Evolutionary conservation across 2,329 filamentous ascomycete species (phyloP).

Genomic region (Aspergillus pseudonomiae): DNA sequence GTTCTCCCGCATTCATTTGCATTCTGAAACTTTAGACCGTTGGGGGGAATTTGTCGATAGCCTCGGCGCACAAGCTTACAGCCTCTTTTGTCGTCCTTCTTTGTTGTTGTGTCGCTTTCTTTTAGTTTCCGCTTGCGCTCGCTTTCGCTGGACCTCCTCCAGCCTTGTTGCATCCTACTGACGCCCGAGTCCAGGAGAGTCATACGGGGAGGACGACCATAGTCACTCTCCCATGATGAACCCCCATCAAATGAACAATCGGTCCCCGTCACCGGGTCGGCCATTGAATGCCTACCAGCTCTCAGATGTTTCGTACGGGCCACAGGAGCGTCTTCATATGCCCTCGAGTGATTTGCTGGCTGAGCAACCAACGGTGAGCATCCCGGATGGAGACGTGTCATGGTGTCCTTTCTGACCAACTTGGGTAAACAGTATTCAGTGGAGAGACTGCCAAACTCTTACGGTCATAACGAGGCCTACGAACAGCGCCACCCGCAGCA

Average conservation of each 20-base stretch:
- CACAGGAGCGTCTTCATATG: constrained; percentile 66
- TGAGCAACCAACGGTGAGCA: constrained; percentile 78
- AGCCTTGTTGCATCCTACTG: constrained; percentile 17
- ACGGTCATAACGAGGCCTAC: constrained; percentile 64
- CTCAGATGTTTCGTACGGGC: constrained; percentile 72
- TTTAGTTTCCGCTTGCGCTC: background rate
- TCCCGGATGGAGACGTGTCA: background rate
- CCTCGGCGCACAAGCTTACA: background rate
- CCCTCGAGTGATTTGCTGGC: constrained; percentile 74
- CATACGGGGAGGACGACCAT: constrained; percentile 45
- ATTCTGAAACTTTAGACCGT: constrained; percentile 20
- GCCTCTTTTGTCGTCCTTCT: background rate
- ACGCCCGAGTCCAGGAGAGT: constrained; percentile 37
- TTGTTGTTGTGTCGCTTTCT: background rate
- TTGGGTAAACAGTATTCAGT: constrained; percentile 64
- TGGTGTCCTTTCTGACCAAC: constrained; percentile 3
- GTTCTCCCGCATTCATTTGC: constrained; percentile 25
- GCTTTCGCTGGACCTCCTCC: background rate
- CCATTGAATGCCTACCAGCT: constrained; percentile 79
- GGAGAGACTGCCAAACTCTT: constrained; percentile 66
- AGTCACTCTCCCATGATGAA: constrained; percentile 51
- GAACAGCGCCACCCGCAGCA: constrained; percentile 52
- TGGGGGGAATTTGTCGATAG: background rate
- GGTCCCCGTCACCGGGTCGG: constrained; percentile 76
- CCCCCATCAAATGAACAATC: constrained; percentile 55